Evolutionary conservation across 768 basidiomycete genomes (phyloP).

Genomic region (Podaxis carcinomalis): DNA sequence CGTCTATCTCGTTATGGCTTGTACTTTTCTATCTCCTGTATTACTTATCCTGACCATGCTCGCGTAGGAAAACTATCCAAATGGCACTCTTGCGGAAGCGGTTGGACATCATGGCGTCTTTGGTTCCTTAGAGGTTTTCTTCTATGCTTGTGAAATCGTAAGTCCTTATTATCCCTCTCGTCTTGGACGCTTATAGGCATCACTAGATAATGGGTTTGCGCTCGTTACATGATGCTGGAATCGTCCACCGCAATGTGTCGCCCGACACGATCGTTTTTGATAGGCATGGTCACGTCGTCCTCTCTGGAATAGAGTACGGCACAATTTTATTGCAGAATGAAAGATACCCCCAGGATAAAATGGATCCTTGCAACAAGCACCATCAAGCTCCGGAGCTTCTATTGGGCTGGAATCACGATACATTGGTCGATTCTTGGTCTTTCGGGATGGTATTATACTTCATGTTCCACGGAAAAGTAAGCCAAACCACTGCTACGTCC

Average conservation of each 20-base stretch:
- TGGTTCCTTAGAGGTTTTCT: constrained; percentile 28
- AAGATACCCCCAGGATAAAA: constrained; percentile 8
- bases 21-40: background rate
- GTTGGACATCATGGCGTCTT: constrained; percentile 30
- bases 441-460: constrained; percentile 51
- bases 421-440: constrained; percentile 54
- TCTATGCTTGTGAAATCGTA: constrained; percentile 49
- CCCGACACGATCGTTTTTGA: constrained; percentile 43
- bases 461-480: constrained; percentile 44
- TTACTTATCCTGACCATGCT: background rate
- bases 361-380: constrained; percentile 1
- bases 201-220: constrained; percentile 37
- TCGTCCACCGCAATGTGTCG: constrained; percentile 42
- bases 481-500: constrained; percentile 7
- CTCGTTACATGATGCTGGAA: constrained; percentile 38
- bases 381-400: constrained; percentile 52
- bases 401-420: constrained; percentile 51
- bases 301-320: constrained; percentile 36
- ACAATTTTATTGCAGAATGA: constrained; percentile 12
- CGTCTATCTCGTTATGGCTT: constrained; percentile 6
- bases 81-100: constrained; percentile 25
- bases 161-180: constrained; percentile 12
- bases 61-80: constrained; percentile 28
- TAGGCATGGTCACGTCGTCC: constrained; percentile 39
- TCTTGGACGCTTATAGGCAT: background rate